A percentile compares a stretch with the other conserved stretches of the same genome.
phyloP scores from a whole-genome alignment of 1,139 yeast species.

The Yamadazyma dushanensis region DNA sequence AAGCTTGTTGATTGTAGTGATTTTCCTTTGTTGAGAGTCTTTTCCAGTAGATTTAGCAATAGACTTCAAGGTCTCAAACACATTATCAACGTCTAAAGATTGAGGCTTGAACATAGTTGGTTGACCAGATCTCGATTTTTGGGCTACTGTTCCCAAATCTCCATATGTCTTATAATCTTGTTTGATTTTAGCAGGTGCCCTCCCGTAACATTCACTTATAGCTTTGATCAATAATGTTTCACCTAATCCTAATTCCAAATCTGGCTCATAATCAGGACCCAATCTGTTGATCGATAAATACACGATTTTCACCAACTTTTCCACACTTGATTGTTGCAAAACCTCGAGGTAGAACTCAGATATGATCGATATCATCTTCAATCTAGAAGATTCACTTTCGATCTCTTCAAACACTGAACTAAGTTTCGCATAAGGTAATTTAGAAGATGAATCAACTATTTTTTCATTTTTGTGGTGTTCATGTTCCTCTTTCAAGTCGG shows the following conservation, averaged over 20 bases:
- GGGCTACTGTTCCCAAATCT: constrained; percentile 89
- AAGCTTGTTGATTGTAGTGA: constrained; percentile 76
- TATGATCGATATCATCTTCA: constrained; percentile 74
- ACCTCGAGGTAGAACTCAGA: constrained; percentile 70
- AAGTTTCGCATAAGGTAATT: constrained; percentile 62
- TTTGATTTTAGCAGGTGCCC: constrained; percentile 68
- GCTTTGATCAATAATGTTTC: constrained; percentile 87
- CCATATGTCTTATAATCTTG: constrained; percentile 78
- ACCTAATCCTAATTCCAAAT: constrained; percentile 88
- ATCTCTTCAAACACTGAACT: constrained; percentile 71
- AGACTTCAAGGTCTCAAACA: constrained; percentile 69
- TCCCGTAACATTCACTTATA: constrained; percentile 86
- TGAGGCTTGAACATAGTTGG: constrained; percentile 93
- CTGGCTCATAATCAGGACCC: constrained; percentile 93
- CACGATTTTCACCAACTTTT: constrained; percentile 66
- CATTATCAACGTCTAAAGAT: constrained; percentile 69
- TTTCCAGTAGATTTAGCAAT: constrained; percentile 84
- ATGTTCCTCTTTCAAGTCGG: constrained; percentile 22
- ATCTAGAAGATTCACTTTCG: constrained; percentile 76
- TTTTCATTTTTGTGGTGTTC: constrained; percentile 18
- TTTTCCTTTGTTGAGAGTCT: constrained; percentile 77
- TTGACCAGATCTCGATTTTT: constrained; percentile 78
- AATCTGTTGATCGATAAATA: constrained; percentile 83
- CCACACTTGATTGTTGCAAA: constrained; percentile 52
- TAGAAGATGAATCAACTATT: constrained; percentile 10